Base-by-base conservation (phyloP, 129 eudicot genomes). In the Dittrichia graveolens region DNA sequence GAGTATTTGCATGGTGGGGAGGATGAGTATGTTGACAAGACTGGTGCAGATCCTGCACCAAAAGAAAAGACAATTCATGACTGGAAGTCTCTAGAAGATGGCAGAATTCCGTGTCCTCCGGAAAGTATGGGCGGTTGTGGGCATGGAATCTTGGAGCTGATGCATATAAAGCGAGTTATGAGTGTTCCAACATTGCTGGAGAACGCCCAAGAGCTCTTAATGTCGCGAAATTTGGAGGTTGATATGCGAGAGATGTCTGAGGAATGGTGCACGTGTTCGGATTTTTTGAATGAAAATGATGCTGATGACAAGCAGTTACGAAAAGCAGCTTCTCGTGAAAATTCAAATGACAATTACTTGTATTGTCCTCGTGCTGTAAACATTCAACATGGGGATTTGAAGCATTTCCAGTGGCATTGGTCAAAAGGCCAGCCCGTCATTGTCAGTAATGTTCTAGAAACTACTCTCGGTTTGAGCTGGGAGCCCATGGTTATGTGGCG, bases 401-500 rank as follows among this genome's bases (percentile, higher is more conserved):
- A 83, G 75, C 95, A 91, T 84, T 91, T 91, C 34, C 97, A 86
- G 72, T 80, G 86, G 84, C 97, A 91, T 74, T 91, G 97, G 97
- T 62, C 70, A 4, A 86, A 80, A 79, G 97, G 91, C 16, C 88
- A 91, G 83, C 97, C 97, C 8, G 87, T 91, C 40, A 80, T 91
- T 48, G 95, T 91, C 40, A 80, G 95, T 60, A 46, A 84, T 76
- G 95, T 84, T 71, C 90, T 88, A 39, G 90, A 91, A 52, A 85
- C 92, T 59, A 82, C 92, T 7, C 63, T 47, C 69, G 93, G 97
- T 19, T 79, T 91, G 83, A 91, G 97, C 72, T 91, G 97, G 97
- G 97, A 91, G 56, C 96, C 97, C 14, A 86, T 88, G 97, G 97
- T 91, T 63, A 91, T 91, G 97, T 91, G 97, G 97, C 97, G 97